These are phyloP conservation scores for Schwanniomyces sp. DNA, from an alignment of 805 yeast genomes.

Conservation along the genomic window DNA sequence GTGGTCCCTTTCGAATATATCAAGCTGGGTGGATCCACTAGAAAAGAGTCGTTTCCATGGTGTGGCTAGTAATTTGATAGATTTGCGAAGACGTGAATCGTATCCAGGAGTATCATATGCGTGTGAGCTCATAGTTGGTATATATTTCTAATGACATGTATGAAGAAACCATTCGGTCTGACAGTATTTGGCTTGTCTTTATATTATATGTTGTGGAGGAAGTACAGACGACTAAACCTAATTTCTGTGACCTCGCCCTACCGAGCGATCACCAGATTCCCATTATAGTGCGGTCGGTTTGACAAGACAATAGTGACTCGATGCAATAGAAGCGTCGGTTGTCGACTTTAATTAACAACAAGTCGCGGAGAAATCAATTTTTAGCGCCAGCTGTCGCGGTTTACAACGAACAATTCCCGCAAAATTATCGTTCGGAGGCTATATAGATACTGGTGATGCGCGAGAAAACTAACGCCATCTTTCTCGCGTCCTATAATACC, in stretches of 20 bases:
- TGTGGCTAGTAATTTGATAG: not conserved
- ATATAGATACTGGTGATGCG: too few relatives aligned
- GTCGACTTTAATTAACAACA: not conserved
- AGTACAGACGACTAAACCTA: not conserved
- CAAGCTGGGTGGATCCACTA: not conserved
- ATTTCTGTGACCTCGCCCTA: not conserved
- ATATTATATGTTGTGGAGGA: not conserved
- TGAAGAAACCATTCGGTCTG: too few relatives aligned
- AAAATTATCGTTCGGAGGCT: too few relatives aligned
- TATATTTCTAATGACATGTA: not conserved
- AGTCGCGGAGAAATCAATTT: too few relatives aligned
- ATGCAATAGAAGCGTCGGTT: not conserved
- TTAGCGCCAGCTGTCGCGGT: too few relatives aligned
- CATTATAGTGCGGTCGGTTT: not conserved
- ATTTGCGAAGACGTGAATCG: not conserved
- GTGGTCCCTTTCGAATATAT: conserved; percentile 5
- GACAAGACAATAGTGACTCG: not conserved
- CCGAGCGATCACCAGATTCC: not conserved
- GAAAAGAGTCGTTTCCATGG: not conserved
- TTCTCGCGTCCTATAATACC: too few relatives aligned
- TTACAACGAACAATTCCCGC: too few relatives aligned
- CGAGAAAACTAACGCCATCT: too few relatives aligned
- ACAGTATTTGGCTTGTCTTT: too few relatives aligned
- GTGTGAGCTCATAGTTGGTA: not conserved
- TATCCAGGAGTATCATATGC: not conserved